Evolutionary conservation across 352 stramenopile genomes (phyloP).

Genomic region (Globisporangium acanthophoron): DNA sequence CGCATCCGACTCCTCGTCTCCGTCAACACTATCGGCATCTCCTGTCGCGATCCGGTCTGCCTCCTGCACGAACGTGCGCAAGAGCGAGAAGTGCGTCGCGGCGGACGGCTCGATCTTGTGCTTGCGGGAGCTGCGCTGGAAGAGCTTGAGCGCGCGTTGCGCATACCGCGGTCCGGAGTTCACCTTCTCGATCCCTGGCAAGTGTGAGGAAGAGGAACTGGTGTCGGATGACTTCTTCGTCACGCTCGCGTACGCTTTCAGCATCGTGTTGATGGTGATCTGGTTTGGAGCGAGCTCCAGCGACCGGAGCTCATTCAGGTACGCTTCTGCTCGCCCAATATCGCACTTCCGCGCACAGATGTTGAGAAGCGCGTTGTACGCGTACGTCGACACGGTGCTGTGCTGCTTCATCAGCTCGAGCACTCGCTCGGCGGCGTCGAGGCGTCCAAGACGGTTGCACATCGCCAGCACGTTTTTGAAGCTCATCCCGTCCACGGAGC

Average conservation of each 20-base stretch:
- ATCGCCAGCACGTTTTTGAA: slow-evolving; percentile 34
- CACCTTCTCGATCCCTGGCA: neutral
- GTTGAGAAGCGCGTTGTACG: slow-evolving; percentile 48
- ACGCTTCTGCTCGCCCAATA: slow-evolving; percentile 21
- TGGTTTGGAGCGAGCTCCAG: slow-evolving; percentile 22
- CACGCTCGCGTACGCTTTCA: slow-evolving; percentile 29
- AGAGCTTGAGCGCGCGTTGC: slow-evolving; percentile 23
- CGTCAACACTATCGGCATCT: neutral
- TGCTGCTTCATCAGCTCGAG: slow-evolving; percentile 30
- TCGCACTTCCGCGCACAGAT: slow-evolving; percentile 29
- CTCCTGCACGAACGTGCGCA: slow-evolving; percentile 46
- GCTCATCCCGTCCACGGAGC: slow-evolving; percentile 14
- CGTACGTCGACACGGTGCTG: slow-evolving; percentile 5
- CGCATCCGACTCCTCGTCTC: slow-evolving; percentile 15
- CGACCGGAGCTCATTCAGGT: slow-evolving; percentile 32
- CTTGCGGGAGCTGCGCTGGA: slow-evolving; percentile 4
- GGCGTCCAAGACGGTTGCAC: slow-evolving; percentile 26
- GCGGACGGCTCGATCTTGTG: slow-evolving; percentile 17
- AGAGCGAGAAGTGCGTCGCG: slow-evolving; percentile 43
- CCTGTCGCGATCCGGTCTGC: slow-evolving; percentile 15
- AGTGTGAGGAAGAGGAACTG: neutral
- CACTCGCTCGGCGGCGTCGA: slow-evolving; percentile 26
- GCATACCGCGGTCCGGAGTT: slow-evolving; percentile 12
- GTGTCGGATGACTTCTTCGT: neutral
- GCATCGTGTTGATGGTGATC: slow-evolving; percentile 50